Evolutionary conservation across 2,329 filamentous ascomycete species (phyloP).

Genomic region (Scleromitrula shiraiana): DNA sequence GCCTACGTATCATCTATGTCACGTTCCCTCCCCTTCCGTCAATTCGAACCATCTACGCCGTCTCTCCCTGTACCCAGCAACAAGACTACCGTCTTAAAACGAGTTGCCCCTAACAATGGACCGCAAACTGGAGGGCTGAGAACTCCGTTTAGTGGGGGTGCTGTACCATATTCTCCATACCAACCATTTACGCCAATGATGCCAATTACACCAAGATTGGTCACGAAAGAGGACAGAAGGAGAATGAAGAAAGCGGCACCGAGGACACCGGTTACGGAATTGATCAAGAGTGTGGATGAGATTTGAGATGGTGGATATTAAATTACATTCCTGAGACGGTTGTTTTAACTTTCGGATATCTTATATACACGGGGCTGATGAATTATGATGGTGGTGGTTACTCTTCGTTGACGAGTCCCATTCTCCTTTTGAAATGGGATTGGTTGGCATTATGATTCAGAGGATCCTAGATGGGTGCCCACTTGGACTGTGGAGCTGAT

Average conservation of each 20-base stretch:
- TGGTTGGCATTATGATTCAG: too few species aligned
- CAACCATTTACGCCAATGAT: constrained; percentile 71
- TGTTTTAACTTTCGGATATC: not conserved
- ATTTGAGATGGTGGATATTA: constrained; percentile 44
- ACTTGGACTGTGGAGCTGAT: too few species aligned
- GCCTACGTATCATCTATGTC: constrained; percentile 12
- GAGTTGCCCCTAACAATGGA: constrained; percentile 42
- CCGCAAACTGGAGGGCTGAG: constrained; percentile 42
- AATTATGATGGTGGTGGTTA: not conserved
- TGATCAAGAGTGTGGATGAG: constrained; percentile 56
- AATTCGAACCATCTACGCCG: constrained; percentile 40
- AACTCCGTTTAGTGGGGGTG: constrained; percentile 53
- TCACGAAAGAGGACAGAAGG: constrained; percentile 64
- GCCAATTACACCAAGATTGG: constrained; percentile 67
- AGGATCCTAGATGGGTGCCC: too few species aligned
- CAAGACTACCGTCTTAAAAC: constrained; percentile 59
- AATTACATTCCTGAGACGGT: not conserved
- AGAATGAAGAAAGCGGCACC: constrained; percentile 56
- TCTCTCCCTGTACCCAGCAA: constrained; percentile 34
- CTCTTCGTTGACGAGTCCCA: too few species aligned
- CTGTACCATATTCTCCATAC: constrained; percentile 68
- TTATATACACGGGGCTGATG: not conserved
- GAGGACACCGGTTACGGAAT: constrained; percentile 49
- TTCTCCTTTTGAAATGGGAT: too few species aligned
- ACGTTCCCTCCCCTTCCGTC: constrained; percentile 49